Evolutionary conservation across 306 rosid genomes (phyloP), one percentile per base, ranked within the genome.

Genomic region (Purshia tridentata): DNA sequence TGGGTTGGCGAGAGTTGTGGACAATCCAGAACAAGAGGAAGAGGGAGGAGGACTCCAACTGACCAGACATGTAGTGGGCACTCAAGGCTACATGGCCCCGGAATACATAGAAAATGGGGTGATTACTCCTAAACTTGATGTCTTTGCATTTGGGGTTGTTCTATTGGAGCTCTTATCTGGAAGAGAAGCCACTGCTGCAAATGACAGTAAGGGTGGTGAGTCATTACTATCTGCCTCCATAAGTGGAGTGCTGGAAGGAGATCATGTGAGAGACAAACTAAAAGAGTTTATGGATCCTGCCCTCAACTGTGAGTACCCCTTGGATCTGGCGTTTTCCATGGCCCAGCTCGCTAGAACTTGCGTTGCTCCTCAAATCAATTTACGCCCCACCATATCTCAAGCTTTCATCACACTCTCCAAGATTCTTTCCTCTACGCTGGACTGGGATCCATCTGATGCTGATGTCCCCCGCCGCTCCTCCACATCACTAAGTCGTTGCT

Each of bases 71-170:
- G 97, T 88, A 5, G 79, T 91, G 18, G 97, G 97, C 0, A 88
- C 97, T n/a, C 87, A 79, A 29, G 97, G 97, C 49, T 91, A 91
- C 55, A 88, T 91, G 92, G 57, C 97, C 29, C 90, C 97, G 1
- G 97, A 91, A 77, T 91, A 88, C 51, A 80, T 86, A 5, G 88
- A 91, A 65, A 84, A 82, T 16, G 92, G 97, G 40, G 75, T 91
- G 65, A 83, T 88, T 59, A 86, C 90, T 16, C 84, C 97, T 1
- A 91, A 91, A 54, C 71, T 91, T 48, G 97, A 91, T 78, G 93
- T 85, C 58, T 91, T 85, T 53, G 86, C 97, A 3, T 82, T 85
- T 68, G 93, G 97, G 54, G 91, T 91, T 50, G 88, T 91, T 70
- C 60, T 86, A 42, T 75, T 86, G 82, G 97, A 88, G 86, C 79